Evolutionary conservation across 139 green algal species (phyloP), one percentile per base, ranked within the genome.

Genomic region (Coelastrella sp.): DNA sequence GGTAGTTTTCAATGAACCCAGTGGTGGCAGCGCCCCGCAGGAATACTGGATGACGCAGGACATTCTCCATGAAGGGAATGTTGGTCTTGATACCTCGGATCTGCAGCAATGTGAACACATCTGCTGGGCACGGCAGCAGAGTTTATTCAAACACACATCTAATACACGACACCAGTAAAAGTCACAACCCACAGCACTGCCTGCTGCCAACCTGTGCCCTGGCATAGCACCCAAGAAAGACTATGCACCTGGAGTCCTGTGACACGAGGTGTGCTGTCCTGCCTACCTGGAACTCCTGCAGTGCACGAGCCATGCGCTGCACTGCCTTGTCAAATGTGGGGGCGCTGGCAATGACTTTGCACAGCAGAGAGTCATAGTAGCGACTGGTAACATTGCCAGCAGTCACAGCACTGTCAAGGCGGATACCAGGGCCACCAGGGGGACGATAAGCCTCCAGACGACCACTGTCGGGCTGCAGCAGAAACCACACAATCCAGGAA

Each of bases 61-160:
- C 95, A 86, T 98, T 97, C 80, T 94, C 90, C 78, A 98, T 89
- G 88, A 98, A 98, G n/a, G 90, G 72, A 53, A 98, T 96, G 91
- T 98, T 98, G 88, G 96, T 98, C 89, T 97, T 98, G 73, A 99
- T 92, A n/a, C 96, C 96, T 51, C 95, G 91, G 30, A 99, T 81
- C 83, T 91, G 85, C 7, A 41, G 51, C 9, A 57, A 9, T 23
- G 45, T 9, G 15, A n/a, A 64, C 27, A 21, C 53, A 64, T 9
- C 48, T 23, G 48, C 48, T 23, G 48, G 1, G 17, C 48, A 57
- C 13, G 17, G 48, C 48, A 57, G 0, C 48, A 57, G 1, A 57
- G 1, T 4, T 2, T 57, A 2, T n/a, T n/a, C n/a, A n/a, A n/a
- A n/a, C n/a, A n/a, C n/a, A n/a, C n/a, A n/a, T n/a, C n/a, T n/a